phyloP scores from a whole-genome alignment of 306 rosid species.

The Carpinus viminea region DNA sequence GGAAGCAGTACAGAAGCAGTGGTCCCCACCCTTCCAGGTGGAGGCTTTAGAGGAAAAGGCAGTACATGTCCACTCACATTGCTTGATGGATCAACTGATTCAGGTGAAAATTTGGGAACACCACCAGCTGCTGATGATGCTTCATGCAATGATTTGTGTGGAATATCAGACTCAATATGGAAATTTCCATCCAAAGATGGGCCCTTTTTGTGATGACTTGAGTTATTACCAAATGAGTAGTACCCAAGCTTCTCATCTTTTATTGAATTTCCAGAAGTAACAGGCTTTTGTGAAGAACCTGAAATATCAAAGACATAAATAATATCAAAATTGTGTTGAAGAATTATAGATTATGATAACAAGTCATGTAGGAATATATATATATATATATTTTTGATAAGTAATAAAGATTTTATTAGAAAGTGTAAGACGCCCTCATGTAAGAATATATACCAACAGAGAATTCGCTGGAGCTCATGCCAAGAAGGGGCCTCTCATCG shows the following conservation, averaged over 20 bases:
- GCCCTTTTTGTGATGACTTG: slow-evolving; percentile 33
- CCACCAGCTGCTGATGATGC: slow-evolving; percentile 30
- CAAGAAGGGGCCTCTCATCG: slow-evolving; percentile 90
- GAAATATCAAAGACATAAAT: slow-evolving; percentile 34
- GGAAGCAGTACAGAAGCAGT: slow-evolving; percentile 43
- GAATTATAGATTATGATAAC: slow-evolving; percentile 3
- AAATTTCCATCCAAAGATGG: slow-evolving; percentile 26
- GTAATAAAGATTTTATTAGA: too few species aligned
- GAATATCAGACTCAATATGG: slow-evolving; percentile 24
- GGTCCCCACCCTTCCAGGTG: slow-evolving; percentile 55
- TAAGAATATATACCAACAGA: slow-evolving; percentile 55
- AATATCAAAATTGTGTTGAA: slow-evolving; percentile 11
- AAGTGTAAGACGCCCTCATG: background rate
- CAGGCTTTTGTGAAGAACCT: slow-evolving; percentile 54
- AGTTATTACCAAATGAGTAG: slow-evolving; percentile 44
- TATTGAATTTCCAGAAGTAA: slow-evolving; percentile 36
- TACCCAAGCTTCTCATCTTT: slow-evolving; percentile 52
- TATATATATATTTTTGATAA: too few species aligned
- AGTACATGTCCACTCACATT: slow-evolving; percentile 27
- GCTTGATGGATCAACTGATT: slow-evolving; percentile 28
- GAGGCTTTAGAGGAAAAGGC: slow-evolving; percentile 47
- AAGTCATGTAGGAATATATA: slow-evolving; percentile 15
- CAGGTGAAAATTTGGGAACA: slow-evolving; percentile 41
- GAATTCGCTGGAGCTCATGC: slow-evolving; percentile 64
- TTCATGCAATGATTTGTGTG: slow-evolving; percentile 33